Base-by-base conservation (phyloP, 306 rosid genomes). In the Inga laurina region DNA sequence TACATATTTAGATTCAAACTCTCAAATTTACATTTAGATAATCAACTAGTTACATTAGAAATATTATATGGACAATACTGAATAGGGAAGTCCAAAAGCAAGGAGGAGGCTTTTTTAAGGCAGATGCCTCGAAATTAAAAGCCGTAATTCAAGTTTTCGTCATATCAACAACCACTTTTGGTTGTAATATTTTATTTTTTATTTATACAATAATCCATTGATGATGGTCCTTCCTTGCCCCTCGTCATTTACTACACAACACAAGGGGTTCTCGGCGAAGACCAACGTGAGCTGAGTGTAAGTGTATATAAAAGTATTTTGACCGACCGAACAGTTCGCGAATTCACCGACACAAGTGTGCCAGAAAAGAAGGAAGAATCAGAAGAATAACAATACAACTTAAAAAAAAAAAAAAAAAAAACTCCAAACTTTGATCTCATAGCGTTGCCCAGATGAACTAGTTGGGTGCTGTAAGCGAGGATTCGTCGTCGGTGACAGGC, bases 401-500 rank as follows among this genome's bases (percentile, higher is more conserved):
- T 49, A 12, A 10, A 48, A 49, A 22, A 15, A 11, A 18, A 18
- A 27, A 15, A 51, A 11, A 37, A 56, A 75, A 75, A 56, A 6
- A 32, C 74, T 54, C 9, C 51, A 56, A 75, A 57, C 67, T 61
- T 10, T 9, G 74, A 19, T 69, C 15, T 32, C 71, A 32, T 32
- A 0, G 10, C 21, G 34, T 13, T 65, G 3, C 43, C 43, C 71
- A 32, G 10, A 37, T 9, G 48, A 70, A 71, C 21, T 71, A 72
- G 5, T 27, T 41, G 9, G 27, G 44, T 48, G 82, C 46, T 2
- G 77, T 70, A 84, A 82, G 67, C 69, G 91, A 86, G 56, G 85
- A 86, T 14, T 86, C 90, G 9, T 89, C 90, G 0, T 89, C 90
- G 13, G 87, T 83, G 62, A 82, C n/a, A 22, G 57, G 69, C 87